Base-by-base conservation (phyloP, 208 protist species). In the Porcisia deanei region DNA sequence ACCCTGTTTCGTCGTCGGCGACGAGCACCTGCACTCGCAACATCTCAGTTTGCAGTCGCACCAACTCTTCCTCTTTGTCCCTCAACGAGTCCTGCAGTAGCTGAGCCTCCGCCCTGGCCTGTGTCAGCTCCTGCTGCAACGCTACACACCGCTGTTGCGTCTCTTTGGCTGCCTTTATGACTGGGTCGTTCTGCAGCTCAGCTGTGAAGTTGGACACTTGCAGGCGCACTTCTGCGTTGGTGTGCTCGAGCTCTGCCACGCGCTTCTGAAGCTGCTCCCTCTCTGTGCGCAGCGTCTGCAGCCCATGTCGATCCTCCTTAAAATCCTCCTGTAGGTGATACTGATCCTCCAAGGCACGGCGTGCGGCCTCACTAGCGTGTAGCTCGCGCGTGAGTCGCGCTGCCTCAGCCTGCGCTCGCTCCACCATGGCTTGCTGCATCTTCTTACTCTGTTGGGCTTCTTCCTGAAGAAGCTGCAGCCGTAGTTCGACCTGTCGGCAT, bases 141-240 rank as follows among this genome's bases (percentile, higher is more conserved):
- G 77, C 80, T 52, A 85, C 75, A 59, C 90, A 77, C 20, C 85
- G 81, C 47, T 83, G 85, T 76, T 93, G 88, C 57, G 84, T 91
- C 83, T 93, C 91, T 66, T 86, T 91, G n/a, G 93, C 93, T 6
- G 80, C 77, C 53, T 87, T 88, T 43, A 97, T 55, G 3, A 89
- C 80, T 9, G 93, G 93, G 71, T 97, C 93, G 73, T 93, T 96
- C 69, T 96, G 90, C 68, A 97, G 81, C 77, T 97, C 93, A 45
- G 88, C 75, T n/a, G 93, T 91, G 80, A 97, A 97, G 77, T 84
- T 87, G 39, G 89, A 79, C 10, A 97, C 88, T 77, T 97, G 93
- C 57, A 88, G 78, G 0, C 90, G 87, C 64, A 97, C 89, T 76
- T 87, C 85, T 30, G 83, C 90, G 77, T 97, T 97, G 37, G 88